Percentiles rank a stretch among this genome's conserved stretches.
Conservation (phyloP, 208 protist genomes). For the Crithidia acanthocephali region DNA sequence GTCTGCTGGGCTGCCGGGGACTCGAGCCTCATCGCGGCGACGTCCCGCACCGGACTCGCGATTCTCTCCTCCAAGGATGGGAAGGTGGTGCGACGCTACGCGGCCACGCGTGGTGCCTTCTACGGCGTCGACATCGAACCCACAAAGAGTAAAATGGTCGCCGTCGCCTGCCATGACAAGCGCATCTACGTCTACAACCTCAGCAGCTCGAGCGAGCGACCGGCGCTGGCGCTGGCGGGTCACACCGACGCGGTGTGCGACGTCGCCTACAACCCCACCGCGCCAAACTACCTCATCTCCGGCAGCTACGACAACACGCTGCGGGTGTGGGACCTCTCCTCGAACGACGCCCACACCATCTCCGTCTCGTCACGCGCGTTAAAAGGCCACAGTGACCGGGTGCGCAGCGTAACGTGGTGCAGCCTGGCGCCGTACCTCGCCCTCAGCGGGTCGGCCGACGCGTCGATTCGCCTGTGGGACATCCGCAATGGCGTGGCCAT, state of each 20-base stretch:
- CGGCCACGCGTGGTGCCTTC: slow-evolving; percentile 41
- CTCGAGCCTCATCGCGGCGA: slow-evolving; percentile 57
- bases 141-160: slow-evolving; percentile 61
- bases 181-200: slow-evolving; percentile 82
- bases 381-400: slow-evolving; percentile 78
- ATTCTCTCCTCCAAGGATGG: slow-evolving; percentile 76
- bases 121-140: slow-evolving; percentile 81
- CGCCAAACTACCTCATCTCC: slow-evolving; percentile 78
- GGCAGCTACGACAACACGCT: slow-evolving; percentile 89
- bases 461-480: slow-evolving; percentile 92
- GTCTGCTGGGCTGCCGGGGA: slow-evolving; percentile 58
- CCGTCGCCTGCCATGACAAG: slow-evolving; percentile 87
- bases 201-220: slow-evolving; percentile 46
- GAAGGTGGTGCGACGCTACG: slow-evolving; percentile 72
- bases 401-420: slow-evolving; percentile 84
- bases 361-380: slow-evolving; percentile 68
- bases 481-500: slow-evolving; percentile 71
- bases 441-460: slow-evolving; percentile 81
- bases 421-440: slow-evolving; percentile 83
- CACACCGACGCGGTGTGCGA: slow-evolving; percentile 83
- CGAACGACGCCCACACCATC: slow-evolving; percentile 65
- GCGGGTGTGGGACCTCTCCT: slow-evolving; percentile 90
- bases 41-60: slow-evolving; percentile 58
- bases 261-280: slow-evolving; percentile 77
- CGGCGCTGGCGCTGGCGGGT: slow-evolving; percentile 61